Evolutionary conservation across 2,329 filamentous ascomycete genomes (phyloP).

Genomic region (Monilinia fructigena): DNA sequence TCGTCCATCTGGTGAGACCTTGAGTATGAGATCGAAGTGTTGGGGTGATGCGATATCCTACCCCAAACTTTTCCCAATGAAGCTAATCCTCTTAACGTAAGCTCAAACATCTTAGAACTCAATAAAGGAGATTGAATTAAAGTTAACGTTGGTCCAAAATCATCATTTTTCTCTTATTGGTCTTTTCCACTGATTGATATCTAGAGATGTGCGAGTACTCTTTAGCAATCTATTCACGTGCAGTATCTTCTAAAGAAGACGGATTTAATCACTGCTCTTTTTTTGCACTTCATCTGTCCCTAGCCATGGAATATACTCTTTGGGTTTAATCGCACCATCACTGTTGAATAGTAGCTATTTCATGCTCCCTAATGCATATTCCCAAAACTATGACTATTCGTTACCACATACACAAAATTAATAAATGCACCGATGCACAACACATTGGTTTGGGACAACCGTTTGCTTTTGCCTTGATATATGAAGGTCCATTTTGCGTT

Average conservation of each 20-base stretch:
- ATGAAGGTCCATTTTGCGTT: constrained; percentile 17
- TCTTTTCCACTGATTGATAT: neutral
- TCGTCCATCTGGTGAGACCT: constrained; percentile 4
- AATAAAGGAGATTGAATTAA: neutral
- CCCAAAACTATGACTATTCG: constrained; percentile 1
- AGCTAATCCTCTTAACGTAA: neutral
- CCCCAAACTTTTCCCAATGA: neutral
- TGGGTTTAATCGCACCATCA: neutral
- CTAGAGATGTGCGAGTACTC: neutral
- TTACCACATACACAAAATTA: constrained; percentile 1
- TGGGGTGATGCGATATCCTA: neutral
- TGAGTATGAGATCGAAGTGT: neutral
- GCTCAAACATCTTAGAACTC: neutral
- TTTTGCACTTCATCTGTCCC: neutral
- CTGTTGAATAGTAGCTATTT: neutral
- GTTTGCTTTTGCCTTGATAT: constrained; percentile 14
- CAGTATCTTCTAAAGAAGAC: neutral
- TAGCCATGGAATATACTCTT: neutral
- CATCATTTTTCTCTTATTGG: neutral
- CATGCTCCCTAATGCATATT: constrained; percentile 10
- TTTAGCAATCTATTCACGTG: neutral
- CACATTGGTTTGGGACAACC: constrained; percentile 23
- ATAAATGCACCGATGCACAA: constrained; percentile 22
- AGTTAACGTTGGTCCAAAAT: constrained; percentile 11
- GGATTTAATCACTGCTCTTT: neutral